Evolutionary conservation across 2,329 filamentous ascomycete genomes (phyloP).

Genomic region (Arthrinium phaeospermum): DNA sequence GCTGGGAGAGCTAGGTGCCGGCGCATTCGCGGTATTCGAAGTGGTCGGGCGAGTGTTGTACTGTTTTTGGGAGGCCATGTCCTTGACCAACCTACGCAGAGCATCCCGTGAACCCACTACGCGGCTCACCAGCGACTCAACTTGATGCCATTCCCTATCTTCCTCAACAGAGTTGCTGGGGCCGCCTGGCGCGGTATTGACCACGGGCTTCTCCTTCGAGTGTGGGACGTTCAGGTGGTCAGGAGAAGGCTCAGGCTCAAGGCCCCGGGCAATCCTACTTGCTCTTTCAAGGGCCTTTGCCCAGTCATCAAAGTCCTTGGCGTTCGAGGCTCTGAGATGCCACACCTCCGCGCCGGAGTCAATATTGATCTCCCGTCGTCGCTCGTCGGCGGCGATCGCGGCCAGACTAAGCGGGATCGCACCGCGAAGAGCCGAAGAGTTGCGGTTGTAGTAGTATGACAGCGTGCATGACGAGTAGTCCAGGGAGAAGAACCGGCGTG

Average conservation of each 20-base stretch:
- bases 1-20: conserved; percentile 48
- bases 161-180: conserved; percentile 57
- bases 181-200: conserved; percentile 35
- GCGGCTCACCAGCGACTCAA: conserved; percentile 84
- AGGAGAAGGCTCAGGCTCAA: conserved; percentile 45
- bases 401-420: conserved; percentile 92
- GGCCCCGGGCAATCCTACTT: conserved; percentile 66
- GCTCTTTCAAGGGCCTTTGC: conserved; percentile 83
- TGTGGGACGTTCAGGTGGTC: conserved; percentile 25
- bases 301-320: conserved; percentile 88
- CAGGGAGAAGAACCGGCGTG: conserved; percentile 91
- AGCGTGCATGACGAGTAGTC: conserved; percentile 94
- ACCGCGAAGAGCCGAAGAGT: conserved; percentile 88
- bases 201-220: conserved; percentile 27
- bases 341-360: conserved; percentile 97
- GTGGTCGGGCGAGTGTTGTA: conserved; percentile 39
- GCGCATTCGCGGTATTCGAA: conserved; percentile 46
- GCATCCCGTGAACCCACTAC: conserved; percentile 89
- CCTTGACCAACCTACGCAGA: conserved; percentile 82
- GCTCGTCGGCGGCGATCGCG: conserved; percentile 87
- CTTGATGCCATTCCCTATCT: conserved; percentile 83
- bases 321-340: conserved; percentile 85
- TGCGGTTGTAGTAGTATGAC: conserved; percentile 94
- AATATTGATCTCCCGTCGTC: conserved; percentile 89
- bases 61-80: conserved; percentile 72